Evolutionary conservation across 768 basidiomycete genomes (phyloP), one percentile per base, ranked within the genome.

Genomic region (Paxillus ammoniavirescens): DNA sequence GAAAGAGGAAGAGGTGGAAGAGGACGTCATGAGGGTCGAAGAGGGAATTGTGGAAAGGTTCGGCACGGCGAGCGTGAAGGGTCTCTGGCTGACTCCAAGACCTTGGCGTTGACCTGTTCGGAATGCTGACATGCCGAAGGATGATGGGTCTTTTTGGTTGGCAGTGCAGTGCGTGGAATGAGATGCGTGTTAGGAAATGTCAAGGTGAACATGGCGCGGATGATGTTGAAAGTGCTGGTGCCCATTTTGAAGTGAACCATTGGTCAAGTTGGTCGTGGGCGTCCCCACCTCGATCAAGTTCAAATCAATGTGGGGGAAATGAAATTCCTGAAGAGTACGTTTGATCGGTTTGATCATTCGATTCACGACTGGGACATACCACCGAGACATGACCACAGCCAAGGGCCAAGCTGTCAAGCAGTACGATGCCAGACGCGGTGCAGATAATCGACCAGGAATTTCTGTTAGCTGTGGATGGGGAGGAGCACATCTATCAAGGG

Each of bases 21-120:
- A 58, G 36, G 65, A 61, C 36, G 61, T 56, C 42, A 65, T 50
- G 18, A 66, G 47, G 5, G 61, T 54, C 0, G 65, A 68, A 35
- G 66, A 66, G 8, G 65, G 57, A 42, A 68, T 68, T 0, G 65
- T 66, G 37, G 66, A 68, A 43, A 68, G 46, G 52, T 61, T 48
- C 7, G 64, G 57, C 0, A 58, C 26, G 53, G 65, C 4, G 31
- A 65, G 41, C 46, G 65, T 50, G 49, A 55, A 61, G 1, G 51
- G 48, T 31, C 66, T 52, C 48, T 13, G 30, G 26, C 52, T 54
- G 17, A 50, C 10, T 18, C 28, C 36, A 26, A 35, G 50, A 54
- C 49, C 38, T 18, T 59, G 35, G 50, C 42, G 42, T 21, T 37
- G 28, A 4, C 21, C 28, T 33, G 41, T 46, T 42, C 36, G 42